Evolutionary conservation across 2,329 filamentous ascomycete species (phyloP), one percentile per base, ranked within the genome.

Genomic region (Ilyonectria mors-panacis): DNA sequence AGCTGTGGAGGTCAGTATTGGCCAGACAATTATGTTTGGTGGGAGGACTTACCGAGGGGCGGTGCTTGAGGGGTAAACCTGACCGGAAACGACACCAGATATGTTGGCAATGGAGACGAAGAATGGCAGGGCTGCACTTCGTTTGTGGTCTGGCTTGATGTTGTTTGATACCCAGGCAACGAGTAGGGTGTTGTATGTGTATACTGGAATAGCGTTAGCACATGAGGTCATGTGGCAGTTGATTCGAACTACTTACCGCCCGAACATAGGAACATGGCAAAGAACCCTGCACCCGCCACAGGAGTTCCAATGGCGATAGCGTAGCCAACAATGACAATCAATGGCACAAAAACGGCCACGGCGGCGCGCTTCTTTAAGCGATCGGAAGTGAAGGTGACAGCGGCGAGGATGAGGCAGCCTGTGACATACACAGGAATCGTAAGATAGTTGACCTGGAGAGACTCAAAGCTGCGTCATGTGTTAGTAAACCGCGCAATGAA

Each of bases 401-500:
- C 56, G 6, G 69, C 70, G 10, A 79, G 73, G 35, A 70, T 66
- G 15, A 79, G 70, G 8, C 73, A 72, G 12, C 72, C 79, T 15
- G 78, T 35, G 17, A 78, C 50, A 50, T 80, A 81, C 0, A 81
- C 77, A 2, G 80, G 80, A 35, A 81, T 80, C 35, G 78, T 80
- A 51, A 81, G 65, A 58, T 80, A 79, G 37, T 80, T 78, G 23
- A 71, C 76, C 39, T 75, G 59, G 8, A 78, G 59, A 4, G 73
- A 65, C 19, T 64, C 28, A 26, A 28, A 65, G 2, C 63, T 65
- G 21, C 6, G 17, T 6, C 15, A 6, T 3, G 7, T 17, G 15
- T 62, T 42, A 39, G 42, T 7, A 26, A 3, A 15, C 2, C 6
- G 15, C 7, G 4, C 6, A 17, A 17, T 42, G 39, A n/a, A 19